phyloP scores from a whole-genome alignment of 371 early-diverging fungal genomes.

The Basidiobolus heterosporus region DNA sequence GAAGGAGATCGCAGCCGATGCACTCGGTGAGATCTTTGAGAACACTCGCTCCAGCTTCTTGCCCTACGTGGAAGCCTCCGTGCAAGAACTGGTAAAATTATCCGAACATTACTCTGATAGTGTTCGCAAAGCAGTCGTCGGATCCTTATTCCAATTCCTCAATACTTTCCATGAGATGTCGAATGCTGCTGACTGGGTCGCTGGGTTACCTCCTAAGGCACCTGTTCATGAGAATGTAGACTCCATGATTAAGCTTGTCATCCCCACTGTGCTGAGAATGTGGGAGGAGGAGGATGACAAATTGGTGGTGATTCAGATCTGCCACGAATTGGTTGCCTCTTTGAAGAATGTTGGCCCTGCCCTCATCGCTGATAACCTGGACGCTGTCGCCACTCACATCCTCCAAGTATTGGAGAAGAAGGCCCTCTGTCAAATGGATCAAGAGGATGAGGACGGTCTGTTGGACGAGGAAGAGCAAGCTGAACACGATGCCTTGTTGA shows the following conservation, averaged over 20 bases:
- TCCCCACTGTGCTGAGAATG: conserved; percentile 47
- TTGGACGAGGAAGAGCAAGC: conserved; percentile 67
- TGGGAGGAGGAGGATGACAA: conserved; percentile 72
- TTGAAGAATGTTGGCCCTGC: conserved; percentile 64
- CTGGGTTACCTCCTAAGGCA: conserved; percentile 43
- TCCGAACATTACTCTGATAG: conserved; percentile 58
- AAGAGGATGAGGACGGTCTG: conserved; percentile 50
- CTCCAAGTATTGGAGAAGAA: conserved; percentile 60
- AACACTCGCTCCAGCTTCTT: conserved; percentile 55
- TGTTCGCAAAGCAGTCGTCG: conserved; percentile 61
- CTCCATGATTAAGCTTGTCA: conserved; percentile 39
- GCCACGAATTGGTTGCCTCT: conserved; percentile 47
- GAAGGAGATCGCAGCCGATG: conserved; percentile 78
- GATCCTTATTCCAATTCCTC: conserved; percentile 56
- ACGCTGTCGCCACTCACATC: conserved; percentile 34
- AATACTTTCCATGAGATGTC: conserved; percentile 55
- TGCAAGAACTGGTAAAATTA: conserved; percentile 41
- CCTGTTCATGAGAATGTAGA: conserved; percentile 61
- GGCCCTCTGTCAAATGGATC: conserved; percentile 55
- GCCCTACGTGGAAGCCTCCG: conserved; percentile 61
- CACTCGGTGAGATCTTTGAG: conserved; percentile 69
- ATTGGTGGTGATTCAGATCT: conserved; percentile 61
- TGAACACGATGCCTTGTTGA: conserved; percentile 66
- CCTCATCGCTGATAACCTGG: conserved; percentile 40
- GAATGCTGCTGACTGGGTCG: conserved; percentile 42